A percentile compares a stretch with the other conserved stretches of the same genome.
These are phyloP conservation scores for Coniella vitis DNA, from an alignment of 2,329 filamentous ascomycete genomes.

Conservation along the genomic window DNA sequence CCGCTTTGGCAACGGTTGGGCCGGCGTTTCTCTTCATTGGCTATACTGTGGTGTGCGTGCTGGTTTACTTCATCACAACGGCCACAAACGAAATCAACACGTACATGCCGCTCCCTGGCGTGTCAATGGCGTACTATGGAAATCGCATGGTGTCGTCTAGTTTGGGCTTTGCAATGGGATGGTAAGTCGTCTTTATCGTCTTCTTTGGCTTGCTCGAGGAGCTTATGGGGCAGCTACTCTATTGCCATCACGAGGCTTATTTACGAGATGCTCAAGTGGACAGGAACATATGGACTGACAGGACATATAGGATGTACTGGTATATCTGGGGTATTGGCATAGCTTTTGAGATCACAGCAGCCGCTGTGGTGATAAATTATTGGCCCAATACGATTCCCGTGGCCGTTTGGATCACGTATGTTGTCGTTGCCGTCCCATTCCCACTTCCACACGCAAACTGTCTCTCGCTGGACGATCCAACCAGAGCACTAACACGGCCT, in stretches of 20 bases:
- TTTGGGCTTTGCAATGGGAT: conserved; percentile 38
- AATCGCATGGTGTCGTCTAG: conserved; percentile 36
- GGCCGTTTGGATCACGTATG: conserved; percentile 18
- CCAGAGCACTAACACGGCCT: too few relatives aligned
- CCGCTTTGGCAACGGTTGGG: conserved; percentile 34
- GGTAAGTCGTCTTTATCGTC: conserved; percentile 15
- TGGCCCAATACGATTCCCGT: conserved; percentile 17
- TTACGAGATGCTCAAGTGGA: too few relatives aligned
- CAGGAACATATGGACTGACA: conserved; percentile 1
- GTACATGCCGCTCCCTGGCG: conserved; percentile 42
- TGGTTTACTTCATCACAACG: conserved; percentile 39
- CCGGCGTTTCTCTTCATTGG: conserved; percentile 35
- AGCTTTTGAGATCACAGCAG: conserved; percentile 22
- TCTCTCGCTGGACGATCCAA: too few relatives aligned
- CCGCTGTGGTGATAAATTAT: conserved; percentile 19
- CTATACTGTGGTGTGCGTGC: conserved; percentile 35
- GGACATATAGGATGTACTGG: conserved; percentile 22
- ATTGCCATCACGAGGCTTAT: too few relatives aligned
- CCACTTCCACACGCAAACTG: too few relatives aligned
- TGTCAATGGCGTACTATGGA: conserved; percentile 42
- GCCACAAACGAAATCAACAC: conserved; percentile 43
- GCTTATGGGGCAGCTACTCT: too few relatives aligned
- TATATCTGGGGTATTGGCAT: conserved; percentile 32
- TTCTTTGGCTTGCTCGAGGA: too few relatives aligned
- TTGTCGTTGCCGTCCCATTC: too few relatives aligned